Evolutionary conservation across 179 eudicot genomes (phyloP).

Genomic region (Carnegiea gigantea): DNA sequence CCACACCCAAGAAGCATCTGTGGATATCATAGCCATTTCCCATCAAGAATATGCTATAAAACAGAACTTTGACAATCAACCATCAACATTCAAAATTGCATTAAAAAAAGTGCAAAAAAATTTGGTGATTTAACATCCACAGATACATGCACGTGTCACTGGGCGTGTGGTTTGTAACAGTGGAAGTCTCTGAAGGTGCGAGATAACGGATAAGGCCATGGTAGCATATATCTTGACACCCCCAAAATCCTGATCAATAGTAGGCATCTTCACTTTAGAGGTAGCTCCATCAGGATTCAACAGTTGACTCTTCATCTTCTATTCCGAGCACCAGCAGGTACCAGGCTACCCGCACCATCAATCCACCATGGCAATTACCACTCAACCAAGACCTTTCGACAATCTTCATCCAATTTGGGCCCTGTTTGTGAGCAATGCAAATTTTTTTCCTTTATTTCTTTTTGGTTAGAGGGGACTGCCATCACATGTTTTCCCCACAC

Average conservation of each 20-base stretch:
- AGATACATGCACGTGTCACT: not conserved
- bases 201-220: not conserved
- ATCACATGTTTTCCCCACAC: not conserved
- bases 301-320: too few relatives aligned
- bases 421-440: too few relatives aligned
- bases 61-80: not conserved
- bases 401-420: too few relatives aligned
- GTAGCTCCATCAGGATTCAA: not conserved
- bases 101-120: not conserved
- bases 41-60: not conserved
- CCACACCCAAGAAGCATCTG: constrained; percentile 71
- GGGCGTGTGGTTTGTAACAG: not conserved
- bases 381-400: too few relatives aligned
- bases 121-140: not conserved
- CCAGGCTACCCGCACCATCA: too few relatives aligned
- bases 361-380: too few relatives aligned
- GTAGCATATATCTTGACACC: not conserved
- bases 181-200: not conserved
- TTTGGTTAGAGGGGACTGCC: not conserved
- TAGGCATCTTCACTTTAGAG: not conserved
- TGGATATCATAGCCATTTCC: not conserved
- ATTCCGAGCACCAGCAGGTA: too few relatives aligned
- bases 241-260: not conserved
- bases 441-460: too few relatives aligned
- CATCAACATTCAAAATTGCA: not conserved